phyloP scores from a whole-genome alignment of 345 rosid species.

The Passiflora organensis region DNA sequence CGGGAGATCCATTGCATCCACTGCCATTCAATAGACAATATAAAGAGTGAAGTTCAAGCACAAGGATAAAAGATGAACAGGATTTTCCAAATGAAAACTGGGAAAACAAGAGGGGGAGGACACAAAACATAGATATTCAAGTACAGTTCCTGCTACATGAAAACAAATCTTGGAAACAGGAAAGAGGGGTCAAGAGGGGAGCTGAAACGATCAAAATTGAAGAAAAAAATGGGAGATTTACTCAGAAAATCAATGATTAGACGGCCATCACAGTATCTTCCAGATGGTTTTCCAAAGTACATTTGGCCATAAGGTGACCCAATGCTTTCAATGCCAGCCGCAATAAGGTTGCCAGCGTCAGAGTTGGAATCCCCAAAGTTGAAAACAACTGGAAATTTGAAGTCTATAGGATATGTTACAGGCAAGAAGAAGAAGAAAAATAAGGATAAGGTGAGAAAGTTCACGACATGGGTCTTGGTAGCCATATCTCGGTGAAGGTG shows the following conservation, averaged over 20 bases:
- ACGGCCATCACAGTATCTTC: conserved; percentile 87
- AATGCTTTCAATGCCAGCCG: conserved; percentile 60
- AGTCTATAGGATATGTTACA: conserved; percentile 34
- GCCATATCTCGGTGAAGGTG: conserved; percentile 29
- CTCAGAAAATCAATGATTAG: conserved; percentile 72
- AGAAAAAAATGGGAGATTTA: conserved; percentile 21
- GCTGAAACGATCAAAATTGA: background rate
- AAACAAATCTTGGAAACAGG: background rate
- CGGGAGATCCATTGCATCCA: conserved; percentile 93
- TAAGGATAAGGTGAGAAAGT: conserved; percentile 22
- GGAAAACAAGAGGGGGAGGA: conserved; percentile 1
- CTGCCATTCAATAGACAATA: conserved; percentile 26
- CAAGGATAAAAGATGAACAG: background rate
- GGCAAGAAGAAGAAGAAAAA: conserved; percentile 35
- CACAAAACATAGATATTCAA: too few species aligned
- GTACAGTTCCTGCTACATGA: background rate
- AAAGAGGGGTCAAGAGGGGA: background rate
- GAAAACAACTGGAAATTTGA: conserved; percentile 61
- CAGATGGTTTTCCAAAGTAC: conserved; percentile 60
- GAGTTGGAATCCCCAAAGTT: conserved; percentile 96
- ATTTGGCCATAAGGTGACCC: conserved; percentile 58
- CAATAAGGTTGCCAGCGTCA: conserved; percentile 74
- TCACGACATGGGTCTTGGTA: conserved; percentile 24
- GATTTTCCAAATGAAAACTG: conserved; percentile 8
- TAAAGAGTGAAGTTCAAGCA: background rate